Evolutionary conservation across 805 yeast genomes (phyloP).

Genomic region (Metschnikowia amazonensis): DNA sequence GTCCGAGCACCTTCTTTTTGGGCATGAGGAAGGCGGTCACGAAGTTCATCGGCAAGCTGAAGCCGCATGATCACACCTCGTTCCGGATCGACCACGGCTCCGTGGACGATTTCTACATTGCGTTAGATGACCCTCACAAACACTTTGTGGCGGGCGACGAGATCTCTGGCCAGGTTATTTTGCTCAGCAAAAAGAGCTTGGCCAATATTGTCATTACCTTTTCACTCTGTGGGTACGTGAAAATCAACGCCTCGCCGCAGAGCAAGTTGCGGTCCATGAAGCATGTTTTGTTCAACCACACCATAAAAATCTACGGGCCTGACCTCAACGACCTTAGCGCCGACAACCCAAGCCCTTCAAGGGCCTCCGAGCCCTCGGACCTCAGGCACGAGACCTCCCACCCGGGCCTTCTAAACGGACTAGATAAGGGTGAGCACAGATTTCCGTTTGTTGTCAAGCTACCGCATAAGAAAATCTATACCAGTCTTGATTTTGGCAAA

Average conservation of each 20-base stretch:
- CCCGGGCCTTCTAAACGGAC: constrained; percentile 36
- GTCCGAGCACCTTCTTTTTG: not conserved
- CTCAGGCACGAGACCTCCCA: not conserved
- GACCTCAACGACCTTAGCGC: constrained; percentile 3
- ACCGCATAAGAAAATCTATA: constrained; percentile 69
- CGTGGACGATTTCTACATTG: constrained; percentile 64
- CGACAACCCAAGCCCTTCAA: not conserved
- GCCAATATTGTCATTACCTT: constrained; percentile 52
- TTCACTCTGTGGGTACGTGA: constrained; percentile 54
- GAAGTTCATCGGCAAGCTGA: constrained; percentile 28
- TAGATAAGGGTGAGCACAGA: constrained; percentile 80
- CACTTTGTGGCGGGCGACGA: constrained; percentile 78
- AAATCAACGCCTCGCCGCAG: constrained; percentile 50
- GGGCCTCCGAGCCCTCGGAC: not conserved
- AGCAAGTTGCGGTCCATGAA: constrained; percentile 52
- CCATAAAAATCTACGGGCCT: constrained; percentile 55
- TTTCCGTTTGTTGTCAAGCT: constrained; percentile 82
- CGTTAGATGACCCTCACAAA: constrained; percentile 70
- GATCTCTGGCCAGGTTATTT: constrained; percentile 58
- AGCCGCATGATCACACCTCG: constrained; percentile 12
- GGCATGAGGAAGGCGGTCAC: constrained; percentile 52
- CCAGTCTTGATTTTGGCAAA: constrained; percentile 76
- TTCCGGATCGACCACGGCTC: constrained; percentile 37
- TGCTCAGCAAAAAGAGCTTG: constrained; percentile 53
- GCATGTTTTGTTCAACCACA: constrained; percentile 53